Evolutionary conservation across 345 rosid genomes (phyloP), one percentile per base, ranked within the genome.

Genomic region (Citrus sinensis): DNA sequence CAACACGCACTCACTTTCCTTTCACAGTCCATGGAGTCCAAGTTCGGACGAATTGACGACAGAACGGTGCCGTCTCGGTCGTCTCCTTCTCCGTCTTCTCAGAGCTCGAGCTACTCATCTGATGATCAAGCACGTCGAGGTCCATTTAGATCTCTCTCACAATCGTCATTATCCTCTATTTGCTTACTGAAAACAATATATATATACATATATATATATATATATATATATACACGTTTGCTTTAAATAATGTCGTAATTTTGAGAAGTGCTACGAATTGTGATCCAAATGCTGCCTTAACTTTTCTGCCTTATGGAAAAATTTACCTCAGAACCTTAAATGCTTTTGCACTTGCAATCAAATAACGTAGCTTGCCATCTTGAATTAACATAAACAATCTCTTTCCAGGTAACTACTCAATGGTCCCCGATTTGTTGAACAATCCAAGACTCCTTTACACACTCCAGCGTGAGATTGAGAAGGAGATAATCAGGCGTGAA

Each of bases 21-120:
- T 54, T 54, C 58, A 1, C 22, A 17, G 7, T 37, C 74, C 63
- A 89, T 86, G 88, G 89, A 86, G 61, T 86, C 85, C 83, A 85
- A 83, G 73, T 83, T 76, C 78, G 83, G 86, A 76, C 85, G 88
- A 25, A 78, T 74, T 6, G 87, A 87, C 65, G 14, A 3, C 32
- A 71, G 81, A 42, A 80, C 83, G 39, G 78, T 72, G 58, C 29
- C 37, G 65, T 58, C 22, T 40, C 58, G 55, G 17, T 35, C 87
- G 2, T 46, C 77, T 17, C 59, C 84, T 16, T 32, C 82, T 0
- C 16, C 51, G 25, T 25, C 79, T 62, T 77, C 49, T 24, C 84
- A 75, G 2, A 56, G 58, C 68, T 4, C 66, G 71, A 62, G 78
- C 13, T 67, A 32, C 74, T 69, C 68, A 27, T 30, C 87, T 54